Base-by-base conservation (phyloP, 345 rosid species). In the Dipteronia sinensis region DNA sequence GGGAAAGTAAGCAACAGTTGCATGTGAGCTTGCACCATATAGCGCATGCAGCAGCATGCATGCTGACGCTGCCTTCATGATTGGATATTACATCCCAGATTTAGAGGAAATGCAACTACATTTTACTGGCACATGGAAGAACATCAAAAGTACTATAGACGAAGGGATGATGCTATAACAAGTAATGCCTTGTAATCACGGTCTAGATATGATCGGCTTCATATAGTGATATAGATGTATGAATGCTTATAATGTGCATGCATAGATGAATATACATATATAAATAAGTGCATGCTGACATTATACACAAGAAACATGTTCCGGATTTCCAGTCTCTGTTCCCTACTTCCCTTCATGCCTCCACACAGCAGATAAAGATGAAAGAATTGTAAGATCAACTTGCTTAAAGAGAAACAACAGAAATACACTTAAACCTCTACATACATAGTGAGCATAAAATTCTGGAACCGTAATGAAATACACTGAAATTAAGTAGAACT, bases 121-220 rank as follows among this genome's bases (percentile, higher is more conserved):
- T 49, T 70, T 70, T 8, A 71, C 46, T 55, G 17, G 27, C 47
- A 17, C 11, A 71, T 71, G 47, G 17, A 71, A 31, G 59, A 70
- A 69, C 42, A 23, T 3, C 23, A 46, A 13, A 53, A 22, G 40
- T 0, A 27, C 19, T 53, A 16, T 4, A 17, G 25, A 71, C 29
- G 4, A 71, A 71, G 64, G n/a, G 46, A 31, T 29, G 1, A 31
- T 29, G 38, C 65, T 31, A 42, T 42, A 42, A 69, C 12, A 53
- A 51, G 15, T 1, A 73, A n/a, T 42, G 67, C 38, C 66, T 17
- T 10, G 23, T 23, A 3, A 22, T 12, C n/a, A 31, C 25, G 67
- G 67, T 9, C 49, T 13, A 59, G 0, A 15, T 31, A 10, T 1
- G 31, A n/a, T 38, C 9, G 12, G 29, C 58, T 42, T 31, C 38